A percentile compares a stretch with the other conserved stretches of the same genome.
Conservation (phyloP, 805 yeast genomes). For the Candida mattraensis region DNA sequence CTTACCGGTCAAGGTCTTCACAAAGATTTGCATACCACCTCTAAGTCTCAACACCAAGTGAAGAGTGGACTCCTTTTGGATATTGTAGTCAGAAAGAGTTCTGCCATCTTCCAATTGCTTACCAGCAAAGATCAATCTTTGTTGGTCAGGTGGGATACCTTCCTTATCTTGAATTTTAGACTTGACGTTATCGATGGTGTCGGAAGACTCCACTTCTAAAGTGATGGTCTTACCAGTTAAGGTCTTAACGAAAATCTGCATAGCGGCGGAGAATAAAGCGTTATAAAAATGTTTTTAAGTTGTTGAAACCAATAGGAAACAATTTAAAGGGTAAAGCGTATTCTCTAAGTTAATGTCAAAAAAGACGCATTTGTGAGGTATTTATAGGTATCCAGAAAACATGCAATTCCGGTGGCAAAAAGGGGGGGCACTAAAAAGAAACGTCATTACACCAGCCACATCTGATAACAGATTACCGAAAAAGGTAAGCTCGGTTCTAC, state of each 20-base stretch:
- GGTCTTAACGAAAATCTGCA: conserved; percentile 78
- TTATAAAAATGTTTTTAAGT: too few relatives aligned
- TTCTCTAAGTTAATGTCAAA: too few relatives aligned
- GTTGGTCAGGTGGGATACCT: conserved; percentile 45
- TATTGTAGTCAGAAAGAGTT: conserved; percentile 82
- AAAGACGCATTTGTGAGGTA: conserved; percentile 21
- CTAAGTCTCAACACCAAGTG: conserved; percentile 38
- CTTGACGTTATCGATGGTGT: conserved; percentile 45
- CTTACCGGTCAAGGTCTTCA: conserved; percentile 87
- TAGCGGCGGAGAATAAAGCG: too few relatives aligned
- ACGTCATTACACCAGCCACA: conserved; percentile 15
- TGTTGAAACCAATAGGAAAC: background rate
- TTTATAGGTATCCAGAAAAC: conserved; percentile 15
- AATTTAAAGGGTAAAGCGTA: background rate
- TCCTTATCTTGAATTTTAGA: conserved; percentile 43
- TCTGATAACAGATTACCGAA: conserved; percentile 16
- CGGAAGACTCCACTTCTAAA: conserved; percentile 72
- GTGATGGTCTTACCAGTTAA: conserved; percentile 92
- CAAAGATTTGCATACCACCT: conserved; percentile 82
- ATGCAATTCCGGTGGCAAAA: conserved; percentile 28
- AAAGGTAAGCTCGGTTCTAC: too few relatives aligned
- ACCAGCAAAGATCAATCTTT: conserved; percentile 44
- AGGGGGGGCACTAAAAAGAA: conserved; percentile 18
- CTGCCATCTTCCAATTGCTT: conserved; percentile 64
- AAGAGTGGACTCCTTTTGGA: conserved; percentile 42